Conservation (phyloP, 805 yeast species). For the Candida dajiaensis region DNA sequence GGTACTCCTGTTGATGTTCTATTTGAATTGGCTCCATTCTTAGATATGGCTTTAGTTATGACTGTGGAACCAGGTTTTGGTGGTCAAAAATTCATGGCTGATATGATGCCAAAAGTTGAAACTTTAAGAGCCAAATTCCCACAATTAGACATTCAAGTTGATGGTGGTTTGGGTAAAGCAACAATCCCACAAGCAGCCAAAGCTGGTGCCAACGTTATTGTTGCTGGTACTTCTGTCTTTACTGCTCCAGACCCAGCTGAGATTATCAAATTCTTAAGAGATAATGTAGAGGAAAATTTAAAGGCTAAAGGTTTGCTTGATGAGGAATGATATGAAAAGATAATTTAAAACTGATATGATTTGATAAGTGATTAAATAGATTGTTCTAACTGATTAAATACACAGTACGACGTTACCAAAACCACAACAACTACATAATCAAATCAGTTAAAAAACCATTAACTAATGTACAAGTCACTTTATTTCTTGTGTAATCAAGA, state of each 20-base stretch:
- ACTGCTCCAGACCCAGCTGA: slow-evolving; percentile 74
- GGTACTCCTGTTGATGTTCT: slow-evolving; percentile 83
- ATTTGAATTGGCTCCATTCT: slow-evolving; percentile 62
- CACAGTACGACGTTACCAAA: too few relatives aligned
- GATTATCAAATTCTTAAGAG: slow-evolving; percentile 65
- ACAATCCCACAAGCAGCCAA: slow-evolving; percentile 85
- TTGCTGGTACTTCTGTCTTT: slow-evolving; percentile 94
- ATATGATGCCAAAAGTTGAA: slow-evolving; percentile 94
- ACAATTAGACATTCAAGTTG: slow-evolving; percentile 83
- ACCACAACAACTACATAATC: not conserved
- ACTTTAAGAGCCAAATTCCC: slow-evolving; percentile 70
- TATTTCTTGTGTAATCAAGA: not conserved
- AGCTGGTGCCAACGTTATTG: slow-evolving; percentile 97
- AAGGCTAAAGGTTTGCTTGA: slow-evolving; percentile 35
- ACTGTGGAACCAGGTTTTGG: slow-evolving; percentile 99
- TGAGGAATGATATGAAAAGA: not conserved
- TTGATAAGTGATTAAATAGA: not conserved
- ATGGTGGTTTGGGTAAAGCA: slow-evolving; percentile 88
- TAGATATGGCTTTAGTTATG: slow-evolving; percentile 96
- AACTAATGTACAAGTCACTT: not conserved
- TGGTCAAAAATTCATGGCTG: slow-evolving; percentile 92
- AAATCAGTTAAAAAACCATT: not conserved
- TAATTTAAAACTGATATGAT: not conserved
- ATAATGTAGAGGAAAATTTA: slow-evolving; percentile 48
- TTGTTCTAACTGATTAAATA: not conserved